Evolutionary conservation across 306 rosid genomes (phyloP).

Genomic region (Betula pendula): DNA sequence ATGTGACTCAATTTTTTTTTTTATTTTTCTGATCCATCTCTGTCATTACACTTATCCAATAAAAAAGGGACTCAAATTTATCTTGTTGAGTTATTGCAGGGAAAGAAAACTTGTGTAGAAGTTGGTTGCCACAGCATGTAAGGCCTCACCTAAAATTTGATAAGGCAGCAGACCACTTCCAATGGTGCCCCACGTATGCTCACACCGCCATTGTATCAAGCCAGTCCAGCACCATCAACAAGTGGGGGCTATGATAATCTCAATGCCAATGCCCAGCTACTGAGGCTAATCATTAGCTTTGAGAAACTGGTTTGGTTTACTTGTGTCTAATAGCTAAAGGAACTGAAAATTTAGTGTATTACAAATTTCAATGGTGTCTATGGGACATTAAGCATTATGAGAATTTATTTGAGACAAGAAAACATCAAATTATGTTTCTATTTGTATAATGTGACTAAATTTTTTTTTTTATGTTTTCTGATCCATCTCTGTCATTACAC

Average conservation of each 20-base stretch:
- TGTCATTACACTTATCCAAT: background rate
- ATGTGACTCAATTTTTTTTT: too few relatives aligned
- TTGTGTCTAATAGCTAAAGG: background rate
- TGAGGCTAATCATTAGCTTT: constrained; percentile 42
- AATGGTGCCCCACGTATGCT: constrained; percentile 37
- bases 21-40: too few relatives aligned
- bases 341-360: background rate
- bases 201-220: constrained; percentile 36
- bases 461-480: too few relatives aligned
- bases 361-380: background rate
- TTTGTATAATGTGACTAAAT: too few relatives aligned
- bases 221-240: constrained; percentile 38
- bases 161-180: constrained; percentile 32
- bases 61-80: background rate
- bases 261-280: constrained; percentile 35
- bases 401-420: background rate
- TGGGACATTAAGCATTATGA: background rate
- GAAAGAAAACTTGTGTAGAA: background rate
- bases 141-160: too few relatives aligned
- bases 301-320: constrained; percentile 11
- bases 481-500: too few relatives aligned
- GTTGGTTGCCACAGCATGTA: background rate
- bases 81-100: background rate
- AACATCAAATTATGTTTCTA: background rate
- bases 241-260: constrained; percentile 52